Base-by-base conservation (phyloP, 2,329 filamentous ascomycete species). In the Sclerotinia glacialis region DNA sequence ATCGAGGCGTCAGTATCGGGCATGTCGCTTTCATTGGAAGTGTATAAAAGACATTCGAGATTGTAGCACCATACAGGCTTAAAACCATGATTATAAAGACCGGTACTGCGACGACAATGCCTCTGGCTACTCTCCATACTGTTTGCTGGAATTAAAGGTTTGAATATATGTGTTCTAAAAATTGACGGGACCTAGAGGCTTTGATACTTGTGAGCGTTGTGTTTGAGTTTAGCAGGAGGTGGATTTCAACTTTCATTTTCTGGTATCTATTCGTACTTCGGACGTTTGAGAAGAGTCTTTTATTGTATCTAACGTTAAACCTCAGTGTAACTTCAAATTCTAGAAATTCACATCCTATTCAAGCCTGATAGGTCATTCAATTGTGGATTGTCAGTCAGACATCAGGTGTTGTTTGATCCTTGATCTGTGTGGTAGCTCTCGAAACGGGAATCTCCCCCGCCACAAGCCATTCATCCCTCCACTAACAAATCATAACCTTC, bases 21-120 rank as follows among this genome's bases (percentile, higher is more conserved):
- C 63, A 42, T 60, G 58, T n/a, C 54, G 61, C 64, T 37, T 50
- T 67, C 56, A 65, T 66, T 66, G 60, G 46, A 67, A 68, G 66
- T 75, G 74, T 76, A 76, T 70, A 74, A 72, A 74, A 74, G 68
- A 71, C 66, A 69, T 69, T 60, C 44, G 55, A 47, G 58, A 64
- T 40, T 53, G 53, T 65, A 72, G 70, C 70, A 74, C 66, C 49
- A 70, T 67, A 42, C 69, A 63, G 59, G 44, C 58, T 59, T 66
- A 50, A 50, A 65, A 49, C 34, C 55, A 61, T 44, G 23, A 66
- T 61, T 56, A 40, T 40, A 49, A 55, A n/a, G 52, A 44, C 26
- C 28, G 18, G 50, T 26, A 18, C 40, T 21, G 37, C 50, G 26
- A 46, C 47, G 47, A 21, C 40, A 64, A 37, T 58, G 16, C 21